Conservation (phyloP, 768 basidiomycete species). For the Tylopilus intermedius region DNA sequence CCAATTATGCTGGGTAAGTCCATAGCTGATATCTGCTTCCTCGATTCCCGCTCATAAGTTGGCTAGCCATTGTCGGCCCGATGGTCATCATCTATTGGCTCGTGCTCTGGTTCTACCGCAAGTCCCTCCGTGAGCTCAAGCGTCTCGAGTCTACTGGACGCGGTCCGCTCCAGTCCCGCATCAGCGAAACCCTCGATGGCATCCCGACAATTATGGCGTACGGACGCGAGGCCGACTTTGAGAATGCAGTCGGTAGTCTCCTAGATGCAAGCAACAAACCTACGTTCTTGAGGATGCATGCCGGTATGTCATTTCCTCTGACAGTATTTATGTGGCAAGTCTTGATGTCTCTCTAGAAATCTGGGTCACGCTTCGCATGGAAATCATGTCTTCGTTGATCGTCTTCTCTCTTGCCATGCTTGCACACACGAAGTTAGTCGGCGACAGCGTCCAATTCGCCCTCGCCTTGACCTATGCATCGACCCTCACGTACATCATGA, state of each 20-base stretch:
- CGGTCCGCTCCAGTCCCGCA: slow-evolving; percentile 46
- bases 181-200: slow-evolving; percentile 48
- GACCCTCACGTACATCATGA: slow-evolving; percentile 25
- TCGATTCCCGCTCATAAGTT: slow-evolving; percentile 16
- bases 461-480: slow-evolving; percentile 29
- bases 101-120: slow-evolving; percentile 44
- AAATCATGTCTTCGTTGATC: slow-evolving; percentile 24
- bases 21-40: slow-evolving; percentile 13
- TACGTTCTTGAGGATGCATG: slow-evolving; percentile 23
- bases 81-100: slow-evolving; percentile 35
- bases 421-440: slow-evolving; percentile 24
- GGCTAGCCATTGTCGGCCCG: slow-evolving; percentile 21
- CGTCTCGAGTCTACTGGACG: slow-evolving; percentile 40
- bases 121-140: slow-evolving; percentile 46
- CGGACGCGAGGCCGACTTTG: slow-evolving; percentile 29
- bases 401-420: slow-evolving; percentile 25
- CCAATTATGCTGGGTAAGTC: slow-evolving; percentile 35
- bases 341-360: slow-evolving; percentile 20
- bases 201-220: slow-evolving; percentile 46
- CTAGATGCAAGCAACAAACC: slow-evolving; percentile 27
- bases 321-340: neutral
- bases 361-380: slow-evolving; percentile 31
- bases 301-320: slow-evolving; percentile 15
- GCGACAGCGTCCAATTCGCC: slow-evolving; percentile 21
- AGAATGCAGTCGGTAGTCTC: slow-evolving; percentile 17